phyloP scores from a whole-genome alignment of 495 filamentous ascomycete genomes.

The Daldinia vernicosa region DNA sequence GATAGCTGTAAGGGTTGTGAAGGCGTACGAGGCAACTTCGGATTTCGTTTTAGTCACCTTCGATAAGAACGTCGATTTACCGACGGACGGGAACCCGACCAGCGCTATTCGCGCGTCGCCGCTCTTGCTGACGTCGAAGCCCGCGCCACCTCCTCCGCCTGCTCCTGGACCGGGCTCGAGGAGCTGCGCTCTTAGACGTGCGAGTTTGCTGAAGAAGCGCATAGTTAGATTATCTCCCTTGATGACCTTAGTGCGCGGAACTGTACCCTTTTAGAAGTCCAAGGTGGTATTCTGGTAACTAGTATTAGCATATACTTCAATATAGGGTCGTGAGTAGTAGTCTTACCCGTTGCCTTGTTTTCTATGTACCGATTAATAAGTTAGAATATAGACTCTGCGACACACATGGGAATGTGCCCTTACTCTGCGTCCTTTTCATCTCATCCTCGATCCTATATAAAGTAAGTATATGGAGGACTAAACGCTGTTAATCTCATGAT shows the following conservation, averaged over 20 bases:
- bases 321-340: slow-evolving; percentile 13
- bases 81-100: slow-evolving; percentile 97
- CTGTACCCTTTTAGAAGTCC: slow-evolving; percentile 94
- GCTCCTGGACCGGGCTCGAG: slow-evolving; percentile 88
- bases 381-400: slow-evolving; percentile 35
- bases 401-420: slow-evolving; percentile 34
- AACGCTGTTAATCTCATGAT: too few relatives aligned
- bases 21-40: slow-evolving; percentile 95
- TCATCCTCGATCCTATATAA: slow-evolving; percentile 93
- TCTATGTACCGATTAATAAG: slow-evolving; percentile 62
- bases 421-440: slow-evolving; percentile 98
- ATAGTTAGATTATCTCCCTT: slow-evolving; percentile 19
- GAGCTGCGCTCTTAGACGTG: slow-evolving; percentile 91
- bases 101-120: slow-evolving; percentile 97
- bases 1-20: slow-evolving; percentile 98
- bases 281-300: slow-evolving; percentile 86
- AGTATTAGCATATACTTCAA: slow-evolving; percentile 23
- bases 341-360: slow-evolving; percentile 96
- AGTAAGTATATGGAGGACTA: slow-evolving; percentile 38
- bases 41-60: slow-evolving; percentile 99
- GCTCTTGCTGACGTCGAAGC: slow-evolving; percentile 97
- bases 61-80: slow-evolving; percentile 98
- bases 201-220: slow-evolving; percentile 77
- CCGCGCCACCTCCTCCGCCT: slow-evolving; percentile 74
- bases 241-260: not conserved